Base-by-base conservation (phyloP, 1,284 basidiomycete genomes). In the Rhodotorula sp. region DNA sequence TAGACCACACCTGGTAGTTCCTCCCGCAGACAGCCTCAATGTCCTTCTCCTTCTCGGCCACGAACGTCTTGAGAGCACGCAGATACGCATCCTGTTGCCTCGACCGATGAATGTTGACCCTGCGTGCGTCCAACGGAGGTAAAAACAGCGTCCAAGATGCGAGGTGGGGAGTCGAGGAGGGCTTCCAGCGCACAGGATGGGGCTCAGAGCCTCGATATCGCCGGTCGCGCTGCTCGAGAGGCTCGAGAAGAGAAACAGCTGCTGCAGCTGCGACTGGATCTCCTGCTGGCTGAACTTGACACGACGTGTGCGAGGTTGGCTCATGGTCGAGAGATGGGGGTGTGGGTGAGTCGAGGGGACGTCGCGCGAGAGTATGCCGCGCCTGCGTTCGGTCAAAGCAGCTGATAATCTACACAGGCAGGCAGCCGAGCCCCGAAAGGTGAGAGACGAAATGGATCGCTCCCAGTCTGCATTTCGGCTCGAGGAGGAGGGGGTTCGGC, bases 21-120 rank as follows among this genome's bases (percentile, higher is more conserved):
- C 90, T 89, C 68, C 89, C 87, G 81, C 96, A 99, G 81, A 98
- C 94, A 69, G 86, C 87, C 82, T 98, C 92, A 78, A 99, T 99
- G 81, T 99, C 94, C 67, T 86, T 85, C 79, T 99, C 96, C 82
- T 98, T 97, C 74, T 92, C 88, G 77, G 90, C 87, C 60, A 98
- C 90, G 77, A 98, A 91, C 27, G 84, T 84, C 76, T 92, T 90
- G 60, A 98, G 84, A 53, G 90, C 91, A 56, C 90, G 87, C 47
- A 99, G 85, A 80, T 94, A 99, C 20, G 88, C 86, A 71, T 97
- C 93, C 78, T 97, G 93, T 77, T 94, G 92, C 58, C 90, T 85
- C 73, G 89, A 91, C 76, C 89, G 86, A 82, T 97, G 90, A 74
- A 99, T 93, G 76, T 74, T 74, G 64, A 74, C 24, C 2, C 59